Percentiles rank a stretch among this genome's conserved stretches.
phyloP scores from a whole-genome alignment of 2,329 filamentous ascomycete species.

The Fonsecaea erecta region DNA sequence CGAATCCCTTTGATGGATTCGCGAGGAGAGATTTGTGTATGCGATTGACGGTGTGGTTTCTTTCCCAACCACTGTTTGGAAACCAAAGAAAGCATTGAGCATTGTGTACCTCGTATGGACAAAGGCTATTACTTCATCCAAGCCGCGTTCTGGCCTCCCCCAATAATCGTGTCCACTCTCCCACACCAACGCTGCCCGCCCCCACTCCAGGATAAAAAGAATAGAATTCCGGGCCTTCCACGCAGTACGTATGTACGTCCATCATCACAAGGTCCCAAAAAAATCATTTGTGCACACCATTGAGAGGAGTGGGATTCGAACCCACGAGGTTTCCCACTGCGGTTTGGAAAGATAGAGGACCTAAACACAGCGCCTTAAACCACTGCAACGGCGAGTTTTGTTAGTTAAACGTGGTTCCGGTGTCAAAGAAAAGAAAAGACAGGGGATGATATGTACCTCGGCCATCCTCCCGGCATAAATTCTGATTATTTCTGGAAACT shows the following conservation, averaged over 20 bases:
- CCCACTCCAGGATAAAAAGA: background rate
- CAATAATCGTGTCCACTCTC: background rate
- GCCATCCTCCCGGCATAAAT: slow-evolving; percentile 29
- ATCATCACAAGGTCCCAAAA: background rate
- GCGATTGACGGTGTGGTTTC: background rate
- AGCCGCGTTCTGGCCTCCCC: background rate
- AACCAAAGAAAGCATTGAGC: background rate
- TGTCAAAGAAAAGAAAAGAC: slow-evolving; percentile 14
- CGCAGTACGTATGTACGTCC: background rate
- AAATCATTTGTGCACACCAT: background rate
- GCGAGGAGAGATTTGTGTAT: background rate
- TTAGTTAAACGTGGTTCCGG: background rate
- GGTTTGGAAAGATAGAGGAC: slow-evolving; percentile 27
- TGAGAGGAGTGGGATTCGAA: slow-evolving; percentile 39
- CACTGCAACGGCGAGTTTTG: slow-evolving; percentile 22
- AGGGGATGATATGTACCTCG: slow-evolving; percentile 15
- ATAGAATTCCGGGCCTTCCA: background rate
- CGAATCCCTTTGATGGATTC: background rate
- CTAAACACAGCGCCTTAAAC: slow-evolving; percentile 41
- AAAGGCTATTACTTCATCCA: background rate
- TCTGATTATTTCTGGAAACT: background rate
- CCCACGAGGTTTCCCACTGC: slow-evolving; percentile 39
- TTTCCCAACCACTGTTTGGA: background rate
- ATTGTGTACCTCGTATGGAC: too few relatives aligned
- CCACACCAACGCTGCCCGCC: background rate